A percentile compares a stretch with the other conserved stretches of the same genome.
phyloP scores from a whole-genome alignment of 805 yeast genomes.

The Jamesozyma lodderae region DNA sequence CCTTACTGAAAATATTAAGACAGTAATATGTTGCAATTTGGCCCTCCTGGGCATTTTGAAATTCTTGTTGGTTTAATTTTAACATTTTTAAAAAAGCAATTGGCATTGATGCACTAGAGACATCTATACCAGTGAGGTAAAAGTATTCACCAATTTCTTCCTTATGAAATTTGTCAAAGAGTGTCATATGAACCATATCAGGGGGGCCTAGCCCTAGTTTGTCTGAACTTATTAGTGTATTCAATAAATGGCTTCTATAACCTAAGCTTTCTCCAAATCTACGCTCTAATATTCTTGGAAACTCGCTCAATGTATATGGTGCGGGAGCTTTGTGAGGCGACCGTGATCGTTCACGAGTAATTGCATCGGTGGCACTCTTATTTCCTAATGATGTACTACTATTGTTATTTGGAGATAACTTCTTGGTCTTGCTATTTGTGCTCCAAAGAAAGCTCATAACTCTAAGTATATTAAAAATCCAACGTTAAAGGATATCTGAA shows the following conservation, averaged over 20 bases:
- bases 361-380: background rate
- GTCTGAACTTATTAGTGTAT: conserved; percentile 11
- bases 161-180: conserved; percentile 32
- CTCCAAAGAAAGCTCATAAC: conserved; percentile 14
- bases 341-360: background rate
- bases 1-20: conserved; percentile 62
- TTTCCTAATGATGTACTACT: background rate
- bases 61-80: conserved; percentile 15
- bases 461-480: too few relatives aligned
- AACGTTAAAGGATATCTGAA: too few relatives aligned
- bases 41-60: conserved; percentile 11
- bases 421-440: conserved; percentile 4
- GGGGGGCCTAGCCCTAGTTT: conserved; percentile 59
- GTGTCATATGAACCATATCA: conserved; percentile 46
- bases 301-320: conserved; percentile 9
- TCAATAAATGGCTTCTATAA: conserved; percentile 17
- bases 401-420: background rate
- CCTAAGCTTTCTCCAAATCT: conserved; percentile 28
- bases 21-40: conserved; percentile 45
- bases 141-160: conserved; percentile 46
- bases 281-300: conserved; percentile 24
- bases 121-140: conserved; percentile 39
- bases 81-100: conserved; percentile 38
- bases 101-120: conserved; percentile 38
- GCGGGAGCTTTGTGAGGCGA: background rate